A percentile compares a stretch with the other conserved stretches of the same genome.
Conservation (phyloP, 2,329 filamentous ascomycete species). For the Berkeleyomyces rouxiae region DNA sequence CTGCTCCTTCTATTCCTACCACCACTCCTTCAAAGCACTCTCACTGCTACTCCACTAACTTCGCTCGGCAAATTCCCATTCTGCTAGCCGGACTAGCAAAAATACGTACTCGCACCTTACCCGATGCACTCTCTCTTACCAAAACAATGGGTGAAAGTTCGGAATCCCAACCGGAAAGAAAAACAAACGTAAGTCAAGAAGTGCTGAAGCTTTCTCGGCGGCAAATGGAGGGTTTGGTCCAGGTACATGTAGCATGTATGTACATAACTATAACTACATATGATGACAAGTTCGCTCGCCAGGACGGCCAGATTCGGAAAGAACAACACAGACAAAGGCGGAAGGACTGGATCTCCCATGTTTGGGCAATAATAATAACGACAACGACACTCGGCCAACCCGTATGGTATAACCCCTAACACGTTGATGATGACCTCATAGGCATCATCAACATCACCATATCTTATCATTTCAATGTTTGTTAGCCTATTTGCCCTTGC, state of each 20-base stretch:
- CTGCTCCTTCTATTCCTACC: background rate
- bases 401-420: background rate
- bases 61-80: background rate
- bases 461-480: background rate
- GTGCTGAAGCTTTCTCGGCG: too few relatives aligned
- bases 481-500: background rate
- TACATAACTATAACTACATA: background rate
- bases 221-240: too few relatives aligned
- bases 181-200: background rate
- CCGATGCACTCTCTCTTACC: background rate
- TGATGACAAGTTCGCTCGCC: background rate
- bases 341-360: background rate
- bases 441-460: too few relatives aligned
- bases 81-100: background rate
- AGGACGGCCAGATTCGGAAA: background rate
- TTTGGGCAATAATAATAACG: background rate
- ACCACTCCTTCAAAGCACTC: background rate
- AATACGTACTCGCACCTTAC: background rate
- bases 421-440: background rate
- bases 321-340: background rate
- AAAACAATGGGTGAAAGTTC: background rate
- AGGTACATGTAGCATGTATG: too few relatives aligned
- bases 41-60: background rate
- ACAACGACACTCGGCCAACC: background rate
- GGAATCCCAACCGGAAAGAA: slow-evolving; percentile 1